Conservation (phyloP, 2,329 filamentous ascomycete genomes). For the Penicillium occitanis region DNA sequence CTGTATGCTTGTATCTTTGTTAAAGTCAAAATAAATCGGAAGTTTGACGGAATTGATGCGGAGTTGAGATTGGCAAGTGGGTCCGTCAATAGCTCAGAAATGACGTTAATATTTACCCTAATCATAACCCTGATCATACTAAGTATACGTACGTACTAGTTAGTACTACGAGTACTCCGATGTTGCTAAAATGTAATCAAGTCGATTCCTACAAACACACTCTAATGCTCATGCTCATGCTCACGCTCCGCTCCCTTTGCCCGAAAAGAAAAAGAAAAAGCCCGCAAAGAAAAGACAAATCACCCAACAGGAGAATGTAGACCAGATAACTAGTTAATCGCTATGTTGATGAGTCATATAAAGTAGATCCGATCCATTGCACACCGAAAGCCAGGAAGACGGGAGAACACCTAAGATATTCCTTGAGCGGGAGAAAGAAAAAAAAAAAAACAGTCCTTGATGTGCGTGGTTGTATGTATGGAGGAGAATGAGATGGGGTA, state of each 20-base stretch:
- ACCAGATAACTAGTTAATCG: neutral
- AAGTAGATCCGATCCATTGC: slow-evolving; percentile 1
- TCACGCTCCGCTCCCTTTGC: slow-evolving; percentile 6
- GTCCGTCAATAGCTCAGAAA: neutral
- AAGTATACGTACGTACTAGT: too few species aligned
- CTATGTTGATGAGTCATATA: slow-evolving; percentile 2
- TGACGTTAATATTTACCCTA: slow-evolving; percentile 2
- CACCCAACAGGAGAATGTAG: neutral
- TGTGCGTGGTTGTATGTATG: neutral
- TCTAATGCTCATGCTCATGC: slow-evolving; percentile 9
- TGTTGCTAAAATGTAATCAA: neutral
- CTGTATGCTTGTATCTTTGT: neutral
- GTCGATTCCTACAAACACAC: neutral
- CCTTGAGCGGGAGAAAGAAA: neutral
- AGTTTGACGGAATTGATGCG: neutral
- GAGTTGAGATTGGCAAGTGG: neutral
- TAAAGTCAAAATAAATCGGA: neutral
- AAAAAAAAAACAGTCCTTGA: slow-evolving; percentile 8
- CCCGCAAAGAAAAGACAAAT: neutral
- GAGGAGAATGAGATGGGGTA: slow-evolving; percentile 17
- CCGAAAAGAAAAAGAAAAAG: neutral
- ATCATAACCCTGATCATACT: neutral
- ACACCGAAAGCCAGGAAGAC: neutral
- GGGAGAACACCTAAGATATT: neutral
- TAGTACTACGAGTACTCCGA: too few species aligned